Conservation (phyloP, 176 grass and related monocot species). For the Stipa capillata region DNA sequence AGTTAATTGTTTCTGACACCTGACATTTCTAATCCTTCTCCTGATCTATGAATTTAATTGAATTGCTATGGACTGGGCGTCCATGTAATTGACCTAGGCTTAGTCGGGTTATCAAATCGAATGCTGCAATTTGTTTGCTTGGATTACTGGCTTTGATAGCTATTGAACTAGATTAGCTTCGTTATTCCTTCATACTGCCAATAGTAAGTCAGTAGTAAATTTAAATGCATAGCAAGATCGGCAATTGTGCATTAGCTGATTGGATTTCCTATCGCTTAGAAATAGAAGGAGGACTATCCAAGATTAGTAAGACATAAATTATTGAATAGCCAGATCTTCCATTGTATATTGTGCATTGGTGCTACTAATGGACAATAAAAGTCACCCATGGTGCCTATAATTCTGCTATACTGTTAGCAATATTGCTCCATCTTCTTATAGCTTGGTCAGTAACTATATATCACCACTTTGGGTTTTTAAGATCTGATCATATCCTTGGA, state of each 20-base stretch:
- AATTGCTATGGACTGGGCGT: background rate
- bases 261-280: background rate
- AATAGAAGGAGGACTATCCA: background rate
- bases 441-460: no score
- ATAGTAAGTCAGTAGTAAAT: background rate
- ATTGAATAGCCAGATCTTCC: background rate
- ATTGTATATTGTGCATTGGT: background rate
- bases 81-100: no score
- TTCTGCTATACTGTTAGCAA: no score
- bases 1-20: background rate
- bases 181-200: background rate
- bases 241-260: background rate
- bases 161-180: background rate
- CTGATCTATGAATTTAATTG: background rate
- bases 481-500: background rate
- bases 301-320: background rate
- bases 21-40: background rate
- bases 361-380: background rate
- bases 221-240: background rate
- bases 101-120: no score
- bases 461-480: background rate
- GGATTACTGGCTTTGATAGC: background rate
- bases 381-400: background rate
- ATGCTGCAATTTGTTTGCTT: background rate
- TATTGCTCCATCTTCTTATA: background rate